phyloP scores from a whole-genome alignment of 2,329 filamentous ascomycete genomes.

The Aureobasidium zeae region DNA sequence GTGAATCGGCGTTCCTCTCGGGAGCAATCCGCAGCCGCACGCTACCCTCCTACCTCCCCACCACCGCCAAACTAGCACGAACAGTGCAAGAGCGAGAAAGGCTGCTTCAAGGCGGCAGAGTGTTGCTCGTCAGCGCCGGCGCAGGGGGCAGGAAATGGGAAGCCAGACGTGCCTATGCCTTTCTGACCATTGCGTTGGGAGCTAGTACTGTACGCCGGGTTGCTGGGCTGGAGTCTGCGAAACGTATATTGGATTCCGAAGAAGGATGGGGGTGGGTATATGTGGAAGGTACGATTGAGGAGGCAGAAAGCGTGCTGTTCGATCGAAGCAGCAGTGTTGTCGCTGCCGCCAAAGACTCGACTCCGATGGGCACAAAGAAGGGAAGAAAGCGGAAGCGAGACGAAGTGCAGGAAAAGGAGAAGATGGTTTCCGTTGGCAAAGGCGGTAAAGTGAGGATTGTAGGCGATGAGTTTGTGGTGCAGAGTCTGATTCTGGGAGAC shows the following conservation, averaged over 20 bases:
- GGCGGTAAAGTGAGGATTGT: conserved; percentile 55
- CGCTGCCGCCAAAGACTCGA: too few species aligned
- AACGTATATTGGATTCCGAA: conserved; percentile 47
- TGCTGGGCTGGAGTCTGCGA: conserved; percentile 56
- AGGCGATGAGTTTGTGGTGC: conserved; percentile 78
- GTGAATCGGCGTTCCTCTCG: conserved; percentile 65
- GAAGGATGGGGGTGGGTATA: conserved; percentile 60
- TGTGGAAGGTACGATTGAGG: conserved; percentile 55
- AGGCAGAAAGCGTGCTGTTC: conserved; percentile 46
- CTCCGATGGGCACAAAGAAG: not conserved
- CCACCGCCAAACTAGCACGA: conserved; percentile 46
- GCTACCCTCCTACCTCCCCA: conserved; percentile 51
- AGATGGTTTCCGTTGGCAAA: conserved; percentile 25
- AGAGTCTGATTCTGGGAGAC: conserved; percentile 81
- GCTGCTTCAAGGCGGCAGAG: conserved; percentile 21
- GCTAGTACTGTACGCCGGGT: conserved; percentile 58
- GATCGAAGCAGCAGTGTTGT: conserved; percentile 16
- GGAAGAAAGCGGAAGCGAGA: conserved; percentile 7
- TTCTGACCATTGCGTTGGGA: conserved; percentile 70
- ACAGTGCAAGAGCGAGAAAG: conserved; percentile 43
- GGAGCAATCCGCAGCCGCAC: conserved; percentile 68
- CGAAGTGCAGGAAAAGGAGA: conserved; percentile 26
- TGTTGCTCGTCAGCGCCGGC: conserved; percentile 38
- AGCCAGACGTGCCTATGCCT: conserved; percentile 63
- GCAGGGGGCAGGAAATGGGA: conserved; percentile 45